These are phyloP conservation scores for Eucalyptus erythrocorys DNA, from an alignment of 345 rosid genomes.

Conservation along the genomic window DNA sequence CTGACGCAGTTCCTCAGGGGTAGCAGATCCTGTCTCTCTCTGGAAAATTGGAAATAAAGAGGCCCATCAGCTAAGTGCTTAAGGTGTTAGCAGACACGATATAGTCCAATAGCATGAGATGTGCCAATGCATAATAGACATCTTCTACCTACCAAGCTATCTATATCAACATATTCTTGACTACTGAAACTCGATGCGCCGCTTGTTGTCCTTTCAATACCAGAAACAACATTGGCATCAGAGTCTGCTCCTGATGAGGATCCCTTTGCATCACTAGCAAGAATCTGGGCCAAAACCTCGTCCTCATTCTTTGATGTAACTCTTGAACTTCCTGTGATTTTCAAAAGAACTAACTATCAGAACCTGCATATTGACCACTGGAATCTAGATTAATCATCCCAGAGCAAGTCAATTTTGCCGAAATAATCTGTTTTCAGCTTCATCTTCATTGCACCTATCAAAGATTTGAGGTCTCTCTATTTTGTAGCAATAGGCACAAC, in stretches of 20 bases:
- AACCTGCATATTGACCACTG: background rate
- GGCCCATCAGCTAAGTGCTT: constrained; percentile 5
- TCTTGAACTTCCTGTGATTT: constrained; percentile 42
- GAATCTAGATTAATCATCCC: background rate
- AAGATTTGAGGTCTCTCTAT: background rate
- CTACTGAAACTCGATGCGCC: constrained; percentile 19
- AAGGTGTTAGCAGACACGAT: background rate
- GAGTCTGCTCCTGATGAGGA: constrained; percentile 30
- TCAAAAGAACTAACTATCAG: background rate
- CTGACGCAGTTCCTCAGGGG: constrained; percentile 62
- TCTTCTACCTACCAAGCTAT: constrained; percentile 9
- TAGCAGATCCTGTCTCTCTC: constrained; percentile 16
- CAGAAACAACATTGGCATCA: constrained; percentile 6
- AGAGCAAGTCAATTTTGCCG: background rate
- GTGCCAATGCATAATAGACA: background rate
- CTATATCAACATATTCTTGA: constrained; percentile 12
- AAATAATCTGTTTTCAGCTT: background rate
- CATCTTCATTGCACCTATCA: background rate
- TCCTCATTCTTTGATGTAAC: constrained; percentile 33
- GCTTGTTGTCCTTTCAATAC: constrained; percentile 23
- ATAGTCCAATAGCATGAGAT: background rate
- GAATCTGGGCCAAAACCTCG: constrained; percentile 56
- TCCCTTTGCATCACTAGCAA: constrained; percentile 47
- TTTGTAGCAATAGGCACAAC: background rate
- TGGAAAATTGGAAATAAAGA: background rate